Base-by-base conservation (phyloP, 176 grass and related monocot genomes). In the Cocos nucifera region DNA sequence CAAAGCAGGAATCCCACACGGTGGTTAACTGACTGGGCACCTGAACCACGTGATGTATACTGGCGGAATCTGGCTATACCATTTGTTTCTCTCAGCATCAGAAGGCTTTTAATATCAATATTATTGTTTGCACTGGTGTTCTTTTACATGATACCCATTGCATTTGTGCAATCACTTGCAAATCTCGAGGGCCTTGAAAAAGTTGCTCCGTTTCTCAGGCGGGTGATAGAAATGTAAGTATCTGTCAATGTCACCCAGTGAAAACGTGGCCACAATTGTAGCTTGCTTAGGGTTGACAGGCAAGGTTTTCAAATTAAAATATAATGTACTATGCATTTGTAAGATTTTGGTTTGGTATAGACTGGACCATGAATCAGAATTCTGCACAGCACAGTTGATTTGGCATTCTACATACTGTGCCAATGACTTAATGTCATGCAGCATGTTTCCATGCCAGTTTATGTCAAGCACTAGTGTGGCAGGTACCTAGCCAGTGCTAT, bases 151-250 rank as follows among this genome's bases (percentile, higher is more conserved):
- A 97, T 91, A 39, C 93, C 93, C 9, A 97, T 97, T 55, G 81
- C 87, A 22, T 91, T 97, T 73, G 93, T 97, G 59, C 93, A 91
- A 77, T 97, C 93, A 27, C 93, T 97, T 73, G 93, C 93, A 65
- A 97, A 97, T 88, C 88, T 97, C 17, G 93, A 97, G 77, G 87
- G 87, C 72, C 79, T 97, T 57, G 93, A 97, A 82, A 91, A 88
- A 67, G 87, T 97, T 67, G 93, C 93, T 51, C 93, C 93, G 16
- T 97, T 97, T 72, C 59, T 97, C 30, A 88, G 80, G 66, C 87
- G 84, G 59, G 81, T 91, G n/a, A 83, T 91, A 57, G 87, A 97
- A 59, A 70, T 67, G 93, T 97, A 88, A 88, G 83, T 53, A 75
- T 63, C 19, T 28, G 44, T 74, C 67, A 19, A 44, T 44, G 35